phyloP scores from a whole-genome alignment of 2,329 filamentous ascomycete species.

The Fusarium stilboides region DNA sequence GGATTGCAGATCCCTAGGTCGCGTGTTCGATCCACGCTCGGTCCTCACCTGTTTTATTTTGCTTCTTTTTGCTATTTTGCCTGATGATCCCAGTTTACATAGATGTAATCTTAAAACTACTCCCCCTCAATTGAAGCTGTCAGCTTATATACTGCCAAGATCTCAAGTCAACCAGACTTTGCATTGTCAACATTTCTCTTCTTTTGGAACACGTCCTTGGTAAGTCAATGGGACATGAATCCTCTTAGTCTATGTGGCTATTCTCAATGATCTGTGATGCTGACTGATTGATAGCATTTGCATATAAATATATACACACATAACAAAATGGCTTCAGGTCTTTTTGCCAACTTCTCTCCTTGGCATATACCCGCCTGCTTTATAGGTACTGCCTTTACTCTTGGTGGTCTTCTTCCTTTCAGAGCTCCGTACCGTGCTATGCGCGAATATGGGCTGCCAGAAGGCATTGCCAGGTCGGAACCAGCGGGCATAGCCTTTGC shows the following conservation, averaged over 20 bases:
- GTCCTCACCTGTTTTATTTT: slow-evolving; percentile 31
- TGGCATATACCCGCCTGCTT: slow-evolving; percentile 50
- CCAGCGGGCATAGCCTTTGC: slow-evolving; percentile 52
- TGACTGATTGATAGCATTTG: not conserved
- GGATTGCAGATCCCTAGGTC: slow-evolving; percentile 48
- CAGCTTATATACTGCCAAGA: slow-evolving; percentile 2
- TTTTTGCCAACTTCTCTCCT: slow-evolving; percentile 32
- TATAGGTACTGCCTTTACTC: slow-evolving; percentile 50
- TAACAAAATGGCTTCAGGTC: slow-evolving; percentile 30
- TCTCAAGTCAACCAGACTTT: no score
- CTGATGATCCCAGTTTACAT: slow-evolving; percentile 1
- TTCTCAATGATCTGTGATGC: no score
- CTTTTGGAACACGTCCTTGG: not conserved
- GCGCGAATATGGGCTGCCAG: slow-evolving; percentile 53
- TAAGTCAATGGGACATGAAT: not conserved
- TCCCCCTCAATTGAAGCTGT: not conserved
- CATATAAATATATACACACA: not conserved
- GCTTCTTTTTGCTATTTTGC: not conserved
- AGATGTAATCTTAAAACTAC: not conserved
- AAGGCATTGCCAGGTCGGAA: slow-evolving; percentile 50
- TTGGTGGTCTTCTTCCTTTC: slow-evolving; percentile 55
- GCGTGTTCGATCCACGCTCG: slow-evolving; percentile 48
- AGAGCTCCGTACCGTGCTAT: slow-evolving; percentile 53
- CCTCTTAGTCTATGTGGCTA: not conserved
- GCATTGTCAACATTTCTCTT: no score